Conservation (phyloP, 2,329 filamentous ascomycete species). For the Decorospora gaudefroyi region DNA sequence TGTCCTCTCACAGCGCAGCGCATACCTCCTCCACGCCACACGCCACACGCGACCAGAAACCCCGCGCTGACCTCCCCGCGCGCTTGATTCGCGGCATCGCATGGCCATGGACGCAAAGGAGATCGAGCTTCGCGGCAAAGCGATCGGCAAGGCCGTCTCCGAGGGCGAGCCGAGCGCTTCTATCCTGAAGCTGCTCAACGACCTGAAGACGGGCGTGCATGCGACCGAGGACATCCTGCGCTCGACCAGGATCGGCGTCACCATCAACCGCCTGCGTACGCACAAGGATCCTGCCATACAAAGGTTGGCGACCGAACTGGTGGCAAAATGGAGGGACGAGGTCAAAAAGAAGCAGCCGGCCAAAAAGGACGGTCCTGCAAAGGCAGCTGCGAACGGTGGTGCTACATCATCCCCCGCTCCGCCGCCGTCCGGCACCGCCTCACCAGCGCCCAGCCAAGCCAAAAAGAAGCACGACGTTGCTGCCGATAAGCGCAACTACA, state of each 20-base stretch:
- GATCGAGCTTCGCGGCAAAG: slow-evolving; percentile 75
- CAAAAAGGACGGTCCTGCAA: slow-evolving; percentile 36
- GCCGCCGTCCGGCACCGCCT: slow-evolving; percentile 47
- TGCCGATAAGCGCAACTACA: slow-evolving; percentile 79
- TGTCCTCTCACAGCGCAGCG: slow-evolving; percentile 5
- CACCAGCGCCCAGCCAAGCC: slow-evolving; percentile 57
- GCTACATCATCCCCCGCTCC: slow-evolving; percentile 40
- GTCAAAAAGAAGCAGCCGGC: slow-evolving; percentile 60
- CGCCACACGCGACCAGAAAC: slow-evolving; percentile 14
- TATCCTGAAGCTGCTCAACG: slow-evolving; percentile 74
- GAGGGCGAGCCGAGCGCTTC: slow-evolving; percentile 74
- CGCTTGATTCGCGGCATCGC: slow-evolving; percentile 5
- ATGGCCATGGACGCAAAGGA: slow-evolving; percentile 76
- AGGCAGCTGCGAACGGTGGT: slow-evolving; percentile 31
- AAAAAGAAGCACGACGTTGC: slow-evolving; percentile 61
- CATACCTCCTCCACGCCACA: slow-evolving; percentile 3
- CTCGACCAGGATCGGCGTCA: slow-evolving; percentile 87
- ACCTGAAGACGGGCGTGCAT: slow-evolving; percentile 76
- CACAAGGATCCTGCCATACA: slow-evolving; percentile 77
- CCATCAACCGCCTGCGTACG: slow-evolving; percentile 81
- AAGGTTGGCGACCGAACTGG: slow-evolving; percentile 76
- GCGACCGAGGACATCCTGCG: slow-evolving; percentile 89
- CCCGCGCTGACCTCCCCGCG: slow-evolving; percentile 12
- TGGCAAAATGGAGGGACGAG: slow-evolving; percentile 82
- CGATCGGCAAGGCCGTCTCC: slow-evolving; percentile 76